Evolutionary conservation across 306 rosid genomes (phyloP).

Genomic region (Styphnolobium japonicum): DNA sequence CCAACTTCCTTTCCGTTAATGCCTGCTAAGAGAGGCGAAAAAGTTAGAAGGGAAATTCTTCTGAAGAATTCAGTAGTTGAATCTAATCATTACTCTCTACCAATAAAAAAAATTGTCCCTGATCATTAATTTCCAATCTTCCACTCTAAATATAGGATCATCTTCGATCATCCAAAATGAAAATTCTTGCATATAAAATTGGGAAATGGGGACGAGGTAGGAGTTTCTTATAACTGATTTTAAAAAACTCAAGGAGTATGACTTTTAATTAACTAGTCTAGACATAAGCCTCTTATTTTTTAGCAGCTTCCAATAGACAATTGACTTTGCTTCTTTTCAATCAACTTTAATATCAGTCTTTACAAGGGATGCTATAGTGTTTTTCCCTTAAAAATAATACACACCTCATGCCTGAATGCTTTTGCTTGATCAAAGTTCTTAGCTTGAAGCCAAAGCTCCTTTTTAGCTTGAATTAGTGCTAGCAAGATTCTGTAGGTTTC

Average conservation of each 20-base stretch:
- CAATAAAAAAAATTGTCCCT: neutral
- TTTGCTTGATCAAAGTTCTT: constrained; percentile 31
- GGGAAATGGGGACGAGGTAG: neutral
- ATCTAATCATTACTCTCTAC: neutral
- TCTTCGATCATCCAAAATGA: neutral
- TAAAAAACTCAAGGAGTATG: neutral
- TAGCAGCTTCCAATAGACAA: neutral
- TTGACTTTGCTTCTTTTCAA: neutral
- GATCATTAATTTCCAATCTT: neutral
- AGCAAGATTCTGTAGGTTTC: constrained; percentile 79
- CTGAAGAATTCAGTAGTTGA: neutral
- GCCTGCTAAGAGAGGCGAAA: constrained; percentile 38
- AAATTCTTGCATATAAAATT: neutral
- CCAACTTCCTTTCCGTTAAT: constrained; percentile 48
- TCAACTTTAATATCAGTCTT: neutral
- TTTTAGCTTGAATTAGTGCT: constrained; percentile 63
- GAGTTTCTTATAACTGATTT: neutral
- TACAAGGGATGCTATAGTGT: neutral
- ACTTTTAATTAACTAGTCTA: neutral
- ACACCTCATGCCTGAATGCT: constrained; percentile 33
- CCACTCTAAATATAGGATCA: neutral
- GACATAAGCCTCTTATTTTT: neutral
- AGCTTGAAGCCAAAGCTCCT: constrained; percentile 41
- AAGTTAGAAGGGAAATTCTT: neutral
- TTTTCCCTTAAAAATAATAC: neutral